Base-by-base conservation (phyloP, 2,329 filamentous ascomycete genomes). In the Amauroascus verrucosus region DNA sequence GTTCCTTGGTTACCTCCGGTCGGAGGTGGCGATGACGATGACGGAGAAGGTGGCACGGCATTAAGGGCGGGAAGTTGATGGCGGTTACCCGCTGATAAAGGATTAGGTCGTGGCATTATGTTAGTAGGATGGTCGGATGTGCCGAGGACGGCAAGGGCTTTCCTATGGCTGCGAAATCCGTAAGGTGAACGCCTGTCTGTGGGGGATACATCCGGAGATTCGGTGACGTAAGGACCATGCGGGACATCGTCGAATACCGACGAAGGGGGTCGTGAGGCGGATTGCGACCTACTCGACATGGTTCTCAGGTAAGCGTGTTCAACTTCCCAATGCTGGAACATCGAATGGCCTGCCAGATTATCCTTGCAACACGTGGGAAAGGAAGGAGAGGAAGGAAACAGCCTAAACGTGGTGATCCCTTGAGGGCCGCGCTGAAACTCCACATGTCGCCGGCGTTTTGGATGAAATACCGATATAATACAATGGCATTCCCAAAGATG, bases 161-260 rank as follows among this genome's bases (percentile, higher is more conserved):
- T 55, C 38, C 28, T 54, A 16, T 48, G 48, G 22, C 35, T 51
- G 32, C 53, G 44, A 48, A 55, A 57, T 18, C 49, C 49, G 50
- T 53, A 62, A 16, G 59, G 54, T 54, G 66, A 67, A 45, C 66
- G 68, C 51, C 64, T 60, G 49, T 71, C 69, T 26, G 66, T 70
- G 4, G 67, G 67, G 28, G 68, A 68, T n/a, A 67, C 59, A 41
- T 68, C 65, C 0, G 69, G 66, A 16, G 69, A 67, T 26, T 58
- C 59, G 61, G 63, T 64, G 44, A 67, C 64, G 58, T 68, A 68
- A n/a, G 51, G 43, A 41, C 37, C 35, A 32, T 48, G 47, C 16
- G 46, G 46, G 40, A 9, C 43, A 53, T 48, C 51, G n/a, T 51
- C 48, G 20, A 51, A 51, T 33, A 51, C 48, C 30, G 48, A 51